Evolutionary conservation across 495 filamentous ascomycete genomes (phyloP).

Genomic region (Aspergillus cristatus): DNA sequence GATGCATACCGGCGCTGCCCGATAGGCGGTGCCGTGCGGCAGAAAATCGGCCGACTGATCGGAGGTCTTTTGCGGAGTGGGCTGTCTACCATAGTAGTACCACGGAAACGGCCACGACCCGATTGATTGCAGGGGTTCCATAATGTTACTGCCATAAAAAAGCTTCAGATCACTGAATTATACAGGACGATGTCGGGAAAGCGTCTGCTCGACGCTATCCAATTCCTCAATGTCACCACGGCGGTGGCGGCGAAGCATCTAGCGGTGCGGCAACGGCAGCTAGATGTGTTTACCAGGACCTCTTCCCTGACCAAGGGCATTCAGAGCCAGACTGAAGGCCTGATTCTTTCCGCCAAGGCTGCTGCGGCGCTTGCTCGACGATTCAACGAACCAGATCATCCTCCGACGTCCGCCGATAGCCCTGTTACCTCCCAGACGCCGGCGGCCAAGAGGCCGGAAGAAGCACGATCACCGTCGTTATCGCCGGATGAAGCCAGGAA

Average conservation of each 20-base stretch:
- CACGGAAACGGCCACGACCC: no score
- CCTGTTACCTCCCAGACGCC: conserved; percentile 4
- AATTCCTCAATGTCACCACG: conserved; percentile 67
- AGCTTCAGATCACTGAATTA: neutral
- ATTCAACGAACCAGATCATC: conserved; percentile 39
- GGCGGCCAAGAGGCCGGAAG: conserved; percentile 2
- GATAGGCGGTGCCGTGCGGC: conserved; percentile 8
- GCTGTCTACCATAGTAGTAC: neutral
- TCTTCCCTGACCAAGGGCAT: conserved; percentile 65
- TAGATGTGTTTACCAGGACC: conserved; percentile 67
- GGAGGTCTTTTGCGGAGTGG: conserved; percentile 5
- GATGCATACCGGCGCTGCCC: conserved; percentile 5
- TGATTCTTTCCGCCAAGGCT: conserved; percentile 55
- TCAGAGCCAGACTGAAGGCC: conserved; percentile 52
- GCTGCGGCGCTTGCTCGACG: conserved; percentile 49
- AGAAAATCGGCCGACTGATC: conserved; percentile 7
- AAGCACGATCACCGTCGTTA: conserved; percentile 3
- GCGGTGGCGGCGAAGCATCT: conserved; percentile 73
- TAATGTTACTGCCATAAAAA: neutral
- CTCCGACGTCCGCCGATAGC: conserved; percentile 7
- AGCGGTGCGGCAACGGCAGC: conserved; percentile 63
- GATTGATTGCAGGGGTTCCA: no score
- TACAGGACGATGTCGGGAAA: conserved; percentile 51
- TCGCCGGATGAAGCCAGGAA: conserved; percentile 30
- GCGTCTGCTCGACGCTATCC: conserved; percentile 69